Base-by-base conservation (phyloP, 148 eudicot genomes). In the Rhododendron ferrugineum region DNA sequence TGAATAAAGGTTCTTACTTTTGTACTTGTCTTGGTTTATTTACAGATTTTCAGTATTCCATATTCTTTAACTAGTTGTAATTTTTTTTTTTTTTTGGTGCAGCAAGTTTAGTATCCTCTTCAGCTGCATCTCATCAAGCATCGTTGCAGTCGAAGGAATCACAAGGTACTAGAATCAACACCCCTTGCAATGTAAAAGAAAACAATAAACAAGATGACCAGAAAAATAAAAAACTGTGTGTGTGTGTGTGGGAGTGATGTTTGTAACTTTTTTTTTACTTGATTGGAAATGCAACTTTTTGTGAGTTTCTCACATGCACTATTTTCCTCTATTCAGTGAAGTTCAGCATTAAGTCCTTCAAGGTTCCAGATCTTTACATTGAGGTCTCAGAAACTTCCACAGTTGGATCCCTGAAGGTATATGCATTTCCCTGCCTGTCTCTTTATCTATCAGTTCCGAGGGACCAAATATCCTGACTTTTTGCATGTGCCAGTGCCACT, bases 381-480 rank as follows among this genome's bases (percentile, higher is more conserved):
- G 98, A 97, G 92, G 95, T 95, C 85, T 95, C 99, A 11, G 98
- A 95, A 92, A 92, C 86, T 88, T 89, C 96, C 84, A 95, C 98
- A 30, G 95, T 97, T 68, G 98, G 95, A 87, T 94, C 98, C 37
- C 90, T 97, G 66, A 97, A 95, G 99, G 99, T 97, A 89, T 82
- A 60, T 40, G 8, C 68, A 82, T 56, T 37, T 40, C 73, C 60
- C 78, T 79, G 37, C 83, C 70, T 7, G 23, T 77, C 42, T 28
- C 72, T 73, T 34, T 81, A 76, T 74, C 66, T 56, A 34, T 50
- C 28, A 82, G 26, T 20, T 22, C 22, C 14, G 37, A 52, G 23
- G 79, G 64, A 30, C 80, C 49, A 18, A 72, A 34, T 70, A 14
- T 40, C 78, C 40, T 68, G 32, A 36, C 23, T 7, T 46, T 78